A percentile compares a stretch with the other conserved stretches of the same genome.
Evolutionary conservation across 2,329 filamentous ascomycete genomes (phyloP).

Genomic region (Claviceps quebecensis): DNA sequence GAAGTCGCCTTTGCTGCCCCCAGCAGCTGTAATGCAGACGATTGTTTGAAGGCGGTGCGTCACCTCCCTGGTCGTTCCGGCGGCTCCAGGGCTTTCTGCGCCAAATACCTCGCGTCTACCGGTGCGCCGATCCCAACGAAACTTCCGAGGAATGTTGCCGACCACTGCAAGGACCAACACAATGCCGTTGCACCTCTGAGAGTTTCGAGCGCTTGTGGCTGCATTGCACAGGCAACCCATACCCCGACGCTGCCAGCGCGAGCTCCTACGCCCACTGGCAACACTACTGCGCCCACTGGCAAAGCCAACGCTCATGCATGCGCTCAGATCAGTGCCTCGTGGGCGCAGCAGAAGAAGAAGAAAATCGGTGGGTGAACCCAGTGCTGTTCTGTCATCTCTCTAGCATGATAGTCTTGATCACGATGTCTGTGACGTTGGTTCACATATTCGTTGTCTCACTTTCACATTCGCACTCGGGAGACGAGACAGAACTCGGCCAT

Average conservation of each 20-base stretch:
- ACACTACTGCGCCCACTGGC: conserved; percentile 8
- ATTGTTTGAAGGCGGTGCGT: conserved; percentile 19
- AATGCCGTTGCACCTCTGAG: background rate
- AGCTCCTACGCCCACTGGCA: too few relatives aligned
- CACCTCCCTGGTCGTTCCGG: background rate
- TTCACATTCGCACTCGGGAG: too few relatives aligned
- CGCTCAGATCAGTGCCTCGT: conserved; percentile 6
- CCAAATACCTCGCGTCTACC: background rate
- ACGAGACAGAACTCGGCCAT: too few relatives aligned
- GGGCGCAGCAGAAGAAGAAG: conserved; percentile 6
- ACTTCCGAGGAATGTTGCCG: background rate
- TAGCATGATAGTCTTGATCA: too few relatives aligned
- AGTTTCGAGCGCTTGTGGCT: background rate
- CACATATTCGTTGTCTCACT: too few relatives aligned
- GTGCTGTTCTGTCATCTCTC: background rate
- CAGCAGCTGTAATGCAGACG: conserved; percentile 20
- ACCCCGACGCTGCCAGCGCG: too few relatives aligned
- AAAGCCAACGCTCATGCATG: conserved; percentile 5
- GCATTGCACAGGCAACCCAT: background rate
- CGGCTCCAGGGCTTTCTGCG: background rate
- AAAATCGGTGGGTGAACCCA: background rate
- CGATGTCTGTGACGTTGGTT: too few relatives aligned
- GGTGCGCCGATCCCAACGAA: conserved; percentile 10
- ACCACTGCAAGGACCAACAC: background rate
- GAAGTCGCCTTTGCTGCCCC: conserved; percentile 1